phyloP scores from a whole-genome alignment of 306 rosid genomes.

The Cicer arietinum region DNA sequence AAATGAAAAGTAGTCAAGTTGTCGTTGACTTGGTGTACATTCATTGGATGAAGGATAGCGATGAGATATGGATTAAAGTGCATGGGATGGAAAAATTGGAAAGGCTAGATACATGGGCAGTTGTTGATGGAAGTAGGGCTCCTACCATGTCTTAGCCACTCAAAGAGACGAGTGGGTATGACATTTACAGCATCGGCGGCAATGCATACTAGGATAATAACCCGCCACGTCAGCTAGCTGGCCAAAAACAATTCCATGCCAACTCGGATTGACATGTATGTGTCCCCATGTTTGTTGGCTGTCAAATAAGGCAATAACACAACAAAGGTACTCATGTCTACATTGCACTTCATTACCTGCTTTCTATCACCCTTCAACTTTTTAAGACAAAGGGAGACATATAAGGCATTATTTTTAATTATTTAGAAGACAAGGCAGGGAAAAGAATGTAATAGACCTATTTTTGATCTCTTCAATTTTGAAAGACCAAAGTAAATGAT shows the following conservation, averaged over 20 bases:
- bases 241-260: slow-evolving; percentile 2
- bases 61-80: slow-evolving; percentile 17
- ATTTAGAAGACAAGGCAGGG: no score
- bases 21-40: slow-evolving; percentile 20
- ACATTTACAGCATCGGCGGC: neutral
- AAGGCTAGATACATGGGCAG: slow-evolving; percentile 4
- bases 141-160: slow-evolving; percentile 3
- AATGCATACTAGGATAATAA: neutral
- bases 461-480: no score
- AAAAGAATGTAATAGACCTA: no score
- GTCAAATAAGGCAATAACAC: neutral
- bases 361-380: neutral
- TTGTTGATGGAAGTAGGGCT: slow-evolving; percentile 16
- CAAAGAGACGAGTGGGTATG: slow-evolving; percentile 4
- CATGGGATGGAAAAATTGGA: slow-evolving; percentile 4
- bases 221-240: neutral
- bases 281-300: slow-evolving; percentile 10
- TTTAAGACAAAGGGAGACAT: no score
- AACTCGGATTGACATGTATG: slow-evolving; percentile 6
- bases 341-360: neutral
- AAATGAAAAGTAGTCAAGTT: neutral
- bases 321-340: neutral
- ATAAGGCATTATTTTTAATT: no score
- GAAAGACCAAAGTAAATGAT: no score
- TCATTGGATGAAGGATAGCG: neutral